These are phyloP conservation scores for Davidsoniella virescens DNA, from an alignment of 2,329 filamentous ascomycete species.

Conservation along the genomic window DNA sequence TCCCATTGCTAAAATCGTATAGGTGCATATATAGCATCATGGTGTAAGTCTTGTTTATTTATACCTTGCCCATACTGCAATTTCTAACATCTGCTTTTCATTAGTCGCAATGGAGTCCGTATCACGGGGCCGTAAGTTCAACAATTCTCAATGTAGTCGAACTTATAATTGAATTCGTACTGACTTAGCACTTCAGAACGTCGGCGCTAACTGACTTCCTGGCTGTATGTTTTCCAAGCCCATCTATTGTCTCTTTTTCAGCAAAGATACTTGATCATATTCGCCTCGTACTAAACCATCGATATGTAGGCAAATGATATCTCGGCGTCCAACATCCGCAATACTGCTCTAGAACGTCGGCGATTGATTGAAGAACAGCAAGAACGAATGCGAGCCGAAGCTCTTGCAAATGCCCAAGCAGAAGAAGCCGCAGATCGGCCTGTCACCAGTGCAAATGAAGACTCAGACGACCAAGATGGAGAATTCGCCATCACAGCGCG, in stretches of 20 bases:
- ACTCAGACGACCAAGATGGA: constrained; percentile 2
- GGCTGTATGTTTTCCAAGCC: constrained; percentile 22
- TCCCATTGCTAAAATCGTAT: too few species aligned
- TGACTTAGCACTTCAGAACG: constrained; percentile 21
- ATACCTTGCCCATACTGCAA: too few species aligned
- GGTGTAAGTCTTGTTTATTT: too few species aligned
- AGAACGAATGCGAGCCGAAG: constrained; percentile 15
- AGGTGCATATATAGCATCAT: too few species aligned
- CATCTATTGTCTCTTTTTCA: neutral
- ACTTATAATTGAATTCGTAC: neutral
- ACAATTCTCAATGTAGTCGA: constrained; percentile 39
- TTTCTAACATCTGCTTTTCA: neutral
- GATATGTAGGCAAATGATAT: constrained; percentile 50
- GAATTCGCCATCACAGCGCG: neutral
- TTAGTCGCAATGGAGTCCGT: neutral
- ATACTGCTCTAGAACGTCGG: constrained; percentile 32
- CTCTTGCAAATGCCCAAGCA: neutral
- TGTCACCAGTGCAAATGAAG: neutral
- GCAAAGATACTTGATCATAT: too few species aligned
- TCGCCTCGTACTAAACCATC: neutral
- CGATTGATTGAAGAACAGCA: constrained; percentile 20
- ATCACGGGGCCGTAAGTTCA: constrained; percentile 11
- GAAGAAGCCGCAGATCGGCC: neutral
- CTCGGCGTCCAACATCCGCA: constrained; percentile 39
- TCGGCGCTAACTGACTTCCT: constrained; percentile 39